Evolutionary conservation across 306 rosid genomes (phyloP).

Genomic region (Cicer yamashitae): DNA sequence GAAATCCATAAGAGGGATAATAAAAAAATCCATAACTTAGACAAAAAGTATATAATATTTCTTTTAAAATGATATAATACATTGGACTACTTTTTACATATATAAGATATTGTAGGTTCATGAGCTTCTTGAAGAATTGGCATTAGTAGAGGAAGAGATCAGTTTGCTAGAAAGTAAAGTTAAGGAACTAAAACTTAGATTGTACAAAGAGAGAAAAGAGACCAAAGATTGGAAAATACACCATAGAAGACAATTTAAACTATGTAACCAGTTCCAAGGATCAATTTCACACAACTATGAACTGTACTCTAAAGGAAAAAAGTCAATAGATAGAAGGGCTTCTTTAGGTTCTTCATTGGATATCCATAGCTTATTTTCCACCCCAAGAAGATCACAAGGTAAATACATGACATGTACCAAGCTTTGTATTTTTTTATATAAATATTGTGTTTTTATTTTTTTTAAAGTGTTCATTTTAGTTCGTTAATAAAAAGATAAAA

Average conservation of each 20-base stretch:
- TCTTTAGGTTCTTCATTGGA: slow-evolving; percentile 66
- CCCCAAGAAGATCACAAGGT: slow-evolving; percentile 57
- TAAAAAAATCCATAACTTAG: not conserved
- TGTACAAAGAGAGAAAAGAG: slow-evolving; percentile 63
- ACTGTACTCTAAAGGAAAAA: slow-evolving; percentile 46
- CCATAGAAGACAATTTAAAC: slow-evolving; percentile 45
- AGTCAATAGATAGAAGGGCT: slow-evolving; percentile 49
- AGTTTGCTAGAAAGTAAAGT: slow-evolving; percentile 69
- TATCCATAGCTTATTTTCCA: slow-evolving; percentile 58
- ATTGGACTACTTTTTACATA: slow-evolving; percentile 14
- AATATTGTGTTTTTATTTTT: too few species aligned
- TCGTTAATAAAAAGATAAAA: too few species aligned
- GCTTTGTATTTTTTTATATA: not conserved
- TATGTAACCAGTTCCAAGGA: slow-evolving; percentile 44
- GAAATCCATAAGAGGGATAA: too few species aligned
- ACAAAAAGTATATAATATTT: not conserved
- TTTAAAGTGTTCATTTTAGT: too few species aligned
- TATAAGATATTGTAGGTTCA: slow-evolving; percentile 56
- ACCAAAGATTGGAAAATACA: slow-evolving; percentile 57
- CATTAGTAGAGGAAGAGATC: slow-evolving; percentile 75
- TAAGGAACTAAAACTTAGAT: slow-evolving; percentile 62
- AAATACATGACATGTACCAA: slow-evolving; percentile 26
- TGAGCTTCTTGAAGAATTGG: slow-evolving; percentile 72
- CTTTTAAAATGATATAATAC: not conserved
- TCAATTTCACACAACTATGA: slow-evolving; percentile 59